These are phyloP conservation scores for Leishmania gerbilli DNA, from an alignment of 208 protist species.

Conservation along the genomic window DNA sequence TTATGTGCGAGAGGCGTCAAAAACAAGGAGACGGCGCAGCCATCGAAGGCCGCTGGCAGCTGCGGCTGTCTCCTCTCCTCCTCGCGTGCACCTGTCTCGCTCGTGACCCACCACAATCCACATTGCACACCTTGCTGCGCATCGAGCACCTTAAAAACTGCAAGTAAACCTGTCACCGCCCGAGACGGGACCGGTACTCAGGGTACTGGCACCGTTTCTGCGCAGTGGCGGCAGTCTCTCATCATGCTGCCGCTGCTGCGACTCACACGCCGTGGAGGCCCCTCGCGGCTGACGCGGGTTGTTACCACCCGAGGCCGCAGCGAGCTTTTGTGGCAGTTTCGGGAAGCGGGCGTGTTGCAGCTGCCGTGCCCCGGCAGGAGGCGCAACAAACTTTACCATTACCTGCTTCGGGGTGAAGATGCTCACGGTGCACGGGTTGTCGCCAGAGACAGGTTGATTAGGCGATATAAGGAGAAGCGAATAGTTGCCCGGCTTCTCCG, in stretches of 20 bases:
- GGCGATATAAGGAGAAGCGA: constrained; percentile 56
- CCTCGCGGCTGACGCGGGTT: not conserved
- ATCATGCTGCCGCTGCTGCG: constrained; percentile 3
- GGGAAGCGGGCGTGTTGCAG: constrained; percentile 53
- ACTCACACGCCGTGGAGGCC: constrained; percentile 1
- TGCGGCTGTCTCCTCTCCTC: not conserved
- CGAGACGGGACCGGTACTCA: not conserved
- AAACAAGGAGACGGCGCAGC: not conserved
- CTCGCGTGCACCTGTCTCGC: not conserved
- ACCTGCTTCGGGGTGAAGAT: constrained; percentile 68
- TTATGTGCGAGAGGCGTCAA: not conserved
- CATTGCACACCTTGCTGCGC: not conserved
- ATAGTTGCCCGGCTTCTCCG: constrained; percentile 53
- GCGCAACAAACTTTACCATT: constrained; percentile 58
- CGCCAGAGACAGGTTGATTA: constrained; percentile 42
- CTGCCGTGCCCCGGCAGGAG: constrained; percentile 43
- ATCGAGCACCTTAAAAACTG: constrained; percentile 1
- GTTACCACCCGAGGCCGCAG: not conserved
- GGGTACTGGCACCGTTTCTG: constrained; percentile 3
- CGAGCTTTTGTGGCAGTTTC: constrained; percentile 31
- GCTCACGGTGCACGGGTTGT: constrained; percentile 62
- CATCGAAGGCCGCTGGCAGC: not conserved
- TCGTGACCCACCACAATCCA: not conserved
- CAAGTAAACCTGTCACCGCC: not conserved
- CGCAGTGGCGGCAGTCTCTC: constrained; percentile 15